These are phyloP conservation scores for Beta corolliflora DNA, from an alignment of 179 eudicot species.

Conservation along the genomic window DNA sequence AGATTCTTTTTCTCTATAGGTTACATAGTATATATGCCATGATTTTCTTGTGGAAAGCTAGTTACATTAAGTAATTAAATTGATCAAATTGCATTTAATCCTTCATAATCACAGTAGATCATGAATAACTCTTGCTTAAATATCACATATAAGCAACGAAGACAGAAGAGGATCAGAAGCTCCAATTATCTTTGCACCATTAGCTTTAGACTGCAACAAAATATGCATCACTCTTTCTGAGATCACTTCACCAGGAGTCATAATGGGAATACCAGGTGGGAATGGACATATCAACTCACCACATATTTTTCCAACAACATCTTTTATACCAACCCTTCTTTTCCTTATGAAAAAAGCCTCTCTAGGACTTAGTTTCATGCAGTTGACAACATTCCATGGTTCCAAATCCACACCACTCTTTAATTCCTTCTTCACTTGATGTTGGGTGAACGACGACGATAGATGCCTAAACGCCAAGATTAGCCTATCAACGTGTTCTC, in stretches of 20 bases:
- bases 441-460: constrained; percentile 17
- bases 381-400: constrained; percentile 30
- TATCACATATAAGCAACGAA: constrained; percentile 54
- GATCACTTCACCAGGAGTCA: constrained; percentile 67
- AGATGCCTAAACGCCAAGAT: constrained; percentile 50
- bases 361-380: constrained; percentile 53
- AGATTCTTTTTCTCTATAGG: no score
- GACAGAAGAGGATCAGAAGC: constrained; percentile 56
- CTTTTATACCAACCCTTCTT: constrained; percentile 41
- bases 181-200: constrained; percentile 61
- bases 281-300: constrained; percentile 83
- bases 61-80: no score
- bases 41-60: no score
- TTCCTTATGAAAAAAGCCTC: constrained; percentile 75
- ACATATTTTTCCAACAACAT: constrained; percentile 58
- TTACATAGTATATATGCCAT: no score
- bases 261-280: constrained; percentile 71
- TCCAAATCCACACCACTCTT: neutral
- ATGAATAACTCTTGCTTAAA: neutral
- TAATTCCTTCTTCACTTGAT: neutral
- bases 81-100: no score
- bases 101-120: neutral
- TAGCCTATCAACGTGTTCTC: constrained; percentile 57
- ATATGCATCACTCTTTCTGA: constrained; percentile 43
- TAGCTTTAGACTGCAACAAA: constrained; percentile 40